Base-by-base conservation (phyloP, 768 basidiomycete species). In the Auricularia sp. region DNA sequence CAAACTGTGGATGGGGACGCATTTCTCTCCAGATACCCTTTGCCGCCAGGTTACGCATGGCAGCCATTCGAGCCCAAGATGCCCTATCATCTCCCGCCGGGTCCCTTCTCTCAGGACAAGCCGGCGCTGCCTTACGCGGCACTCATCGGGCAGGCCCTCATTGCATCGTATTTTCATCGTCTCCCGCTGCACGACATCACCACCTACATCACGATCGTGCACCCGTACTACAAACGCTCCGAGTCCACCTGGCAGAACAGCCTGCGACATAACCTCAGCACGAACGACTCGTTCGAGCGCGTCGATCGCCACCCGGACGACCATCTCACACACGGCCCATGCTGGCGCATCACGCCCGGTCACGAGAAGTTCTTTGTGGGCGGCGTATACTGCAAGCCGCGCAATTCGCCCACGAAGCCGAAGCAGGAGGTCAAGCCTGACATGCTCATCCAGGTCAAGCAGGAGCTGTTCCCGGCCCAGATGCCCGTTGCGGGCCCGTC, bases 201-300 rank as follows among this genome's bases (percentile, higher is more conserved):
- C 71, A 88, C 91, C 72, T 99, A 85, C 83, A 95, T 99, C 70
- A 92, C 91, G 58, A 90, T 89, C 51, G 91, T 91, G 8, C 95
- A 93, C 75, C 95, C 97, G 6, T 87, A 87, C 72, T 99, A 92
- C 77, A 92, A 93, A 75, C 88, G 90, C 65, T 88, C 89, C 23
- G 94, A 98, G 70, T 84, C 88, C 3, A 96, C 93, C 5, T 98
- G 96, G 96, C 94, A 95, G 86, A 97, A 97, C 75, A 95, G 93
- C 64, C 93, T 98, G 66, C 84, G 96, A n/a, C 95, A 98, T 75
- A 94, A 95, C 60, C 81, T 98, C 33, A 93, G 91, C 67, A 92
- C 94, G 3, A 96, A 95, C 54, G 84, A 88, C 43, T 89, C 88
- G 70, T 98, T 97, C 23, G 23, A 33, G 33, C 21, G 12, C 23